Evolutionary conservation across 805 yeast genomes (phyloP).

Genomic region (Zygoascus flipseniorum): DNA sequence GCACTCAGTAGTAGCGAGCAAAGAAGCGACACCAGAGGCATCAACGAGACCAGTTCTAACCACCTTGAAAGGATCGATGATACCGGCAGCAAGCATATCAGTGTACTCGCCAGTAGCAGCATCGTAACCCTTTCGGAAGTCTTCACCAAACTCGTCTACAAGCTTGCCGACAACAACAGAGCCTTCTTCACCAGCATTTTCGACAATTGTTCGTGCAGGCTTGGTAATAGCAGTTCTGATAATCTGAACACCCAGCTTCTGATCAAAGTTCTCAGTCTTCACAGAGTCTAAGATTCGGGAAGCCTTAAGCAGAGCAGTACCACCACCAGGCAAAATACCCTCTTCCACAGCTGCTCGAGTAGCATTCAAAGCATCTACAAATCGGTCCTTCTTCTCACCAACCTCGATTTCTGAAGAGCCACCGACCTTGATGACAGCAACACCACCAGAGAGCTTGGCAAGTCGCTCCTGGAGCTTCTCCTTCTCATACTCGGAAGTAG

Average conservation of each 20-base stretch:
- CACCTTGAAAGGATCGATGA: slow-evolving; percentile 97
- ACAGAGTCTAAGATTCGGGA: slow-evolving; percentile 63
- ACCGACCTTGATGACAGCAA: slow-evolving; percentile 95
- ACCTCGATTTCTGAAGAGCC: slow-evolving; percentile 97
- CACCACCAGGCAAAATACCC: slow-evolving; percentile 99
- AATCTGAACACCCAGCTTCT: slow-evolving; percentile 89
- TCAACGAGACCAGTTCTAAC: slow-evolving; percentile 93
- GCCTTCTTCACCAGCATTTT: slow-evolving; percentile 97
- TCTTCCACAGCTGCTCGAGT: slow-evolving; percentile 98
- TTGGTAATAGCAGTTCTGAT: slow-evolving; percentile 86
- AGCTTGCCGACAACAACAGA: slow-evolving; percentile 92
- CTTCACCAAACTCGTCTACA: slow-evolving; percentile 43
- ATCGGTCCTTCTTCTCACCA: slow-evolving; percentile 98
- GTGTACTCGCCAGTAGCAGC: slow-evolving; percentile 88
- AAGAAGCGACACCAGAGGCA: slow-evolving; percentile 95
- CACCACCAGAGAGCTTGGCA: slow-evolving; percentile 96
- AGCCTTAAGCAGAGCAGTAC: slow-evolving; percentile 95
- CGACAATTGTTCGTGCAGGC: slow-evolving; percentile 93
- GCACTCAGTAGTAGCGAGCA: slow-evolving; percentile 96
- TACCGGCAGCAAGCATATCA: slow-evolving; percentile 94
- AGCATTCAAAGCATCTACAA: slow-evolving; percentile 96
- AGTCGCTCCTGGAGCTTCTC: slow-evolving; percentile 96
- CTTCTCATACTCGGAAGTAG: slow-evolving; percentile 80
- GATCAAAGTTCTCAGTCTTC: slow-evolving; percentile 84
- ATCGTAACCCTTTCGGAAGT: slow-evolving; percentile 87